Base-by-base conservation (phyloP, 192 early-diverging fungal species). In the Umbelopsis sp. region DNA sequence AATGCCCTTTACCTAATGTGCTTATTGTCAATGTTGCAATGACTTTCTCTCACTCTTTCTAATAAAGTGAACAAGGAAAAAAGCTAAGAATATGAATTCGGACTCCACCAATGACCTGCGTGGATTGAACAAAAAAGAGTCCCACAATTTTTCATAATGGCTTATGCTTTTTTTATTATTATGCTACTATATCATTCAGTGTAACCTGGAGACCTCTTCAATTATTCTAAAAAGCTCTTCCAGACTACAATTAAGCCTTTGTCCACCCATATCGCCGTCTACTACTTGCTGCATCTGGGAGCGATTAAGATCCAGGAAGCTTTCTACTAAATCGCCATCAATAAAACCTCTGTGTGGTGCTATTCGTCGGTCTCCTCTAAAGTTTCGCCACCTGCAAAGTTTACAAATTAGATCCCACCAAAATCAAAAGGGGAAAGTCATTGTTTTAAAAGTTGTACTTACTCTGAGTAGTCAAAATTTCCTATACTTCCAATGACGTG, bases 321-420 rank as follows among this genome's bases (percentile, higher is more conserved):
- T 77, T 78, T 97, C 95, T n/a, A 99, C 86, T 68, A 99, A 74
- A 77, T 99, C 97, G 15, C 97, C 97, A 77, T 99, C 96, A 53
- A 99, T 80, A 64, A 95, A 91, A 1, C 89, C 88, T 50, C 83
- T 82, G 9, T 82, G 71, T 20, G 81, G 74, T 15, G 78, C 68
- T 2, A 67, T 75, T 20, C 86, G 74, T 64, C 84, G 80, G 46
- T 90, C 88, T 27, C 82, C 90, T 25, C 65, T 55, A 67, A 87
- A 91, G 7, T 75, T 73, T 33, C 94, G 86, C 91, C 92, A 97
- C 9, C 81, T 85, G 48, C 65, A 18, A 8, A 33, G 11, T 48
- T 13, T 69, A 37, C 10, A 82, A 50, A 9, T 66, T 16, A 74
- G 21, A 37, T 18, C 11, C 33, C 21, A 44, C 69, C 64, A 45